phyloP scores from a whole-genome alignment of 2,329 filamentous ascomycete species.

The Talaromyces sp. region DNA sequence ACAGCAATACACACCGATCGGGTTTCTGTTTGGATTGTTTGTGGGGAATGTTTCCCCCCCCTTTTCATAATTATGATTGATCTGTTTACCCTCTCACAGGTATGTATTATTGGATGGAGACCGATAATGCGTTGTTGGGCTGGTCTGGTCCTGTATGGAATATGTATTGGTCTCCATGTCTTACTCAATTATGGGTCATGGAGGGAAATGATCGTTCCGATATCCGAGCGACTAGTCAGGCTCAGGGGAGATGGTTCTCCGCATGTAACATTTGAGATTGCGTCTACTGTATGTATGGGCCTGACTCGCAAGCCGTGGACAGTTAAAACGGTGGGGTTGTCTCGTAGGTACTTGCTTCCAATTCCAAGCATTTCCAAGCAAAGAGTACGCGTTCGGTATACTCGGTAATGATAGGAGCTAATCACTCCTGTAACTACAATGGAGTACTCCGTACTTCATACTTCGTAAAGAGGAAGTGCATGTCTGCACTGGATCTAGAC shows the following conservation, averaged over 20 bases:
- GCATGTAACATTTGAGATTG: neutral
- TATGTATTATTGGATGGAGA: neutral
- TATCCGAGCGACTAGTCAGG: neutral
- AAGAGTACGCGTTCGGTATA: neutral
- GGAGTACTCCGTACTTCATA: no score
- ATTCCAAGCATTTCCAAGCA: no score
- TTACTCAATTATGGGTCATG: neutral
- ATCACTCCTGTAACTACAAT: no score
- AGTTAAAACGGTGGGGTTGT: no score
- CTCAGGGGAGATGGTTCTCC: neutral
- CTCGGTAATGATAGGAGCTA: no score
- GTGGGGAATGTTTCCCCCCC: neutral
- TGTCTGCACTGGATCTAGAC: conserved; percentile 8
- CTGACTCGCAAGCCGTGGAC: neutral
- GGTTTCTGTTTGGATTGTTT: neutral
- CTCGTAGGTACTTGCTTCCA: no score
- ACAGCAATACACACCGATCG: neutral
- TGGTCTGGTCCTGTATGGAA: no score
- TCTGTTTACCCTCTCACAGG: neutral
- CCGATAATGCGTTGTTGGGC: neutral
- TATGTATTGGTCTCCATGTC: no score
- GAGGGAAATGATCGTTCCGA: neutral
- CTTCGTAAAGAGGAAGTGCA: no score
- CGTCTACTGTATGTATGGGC: no score
- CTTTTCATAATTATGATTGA: neutral